phyloP scores from a whole-genome alignment of 1,284 basidiomycete species.

The Coriolopsis trogii region DNA sequence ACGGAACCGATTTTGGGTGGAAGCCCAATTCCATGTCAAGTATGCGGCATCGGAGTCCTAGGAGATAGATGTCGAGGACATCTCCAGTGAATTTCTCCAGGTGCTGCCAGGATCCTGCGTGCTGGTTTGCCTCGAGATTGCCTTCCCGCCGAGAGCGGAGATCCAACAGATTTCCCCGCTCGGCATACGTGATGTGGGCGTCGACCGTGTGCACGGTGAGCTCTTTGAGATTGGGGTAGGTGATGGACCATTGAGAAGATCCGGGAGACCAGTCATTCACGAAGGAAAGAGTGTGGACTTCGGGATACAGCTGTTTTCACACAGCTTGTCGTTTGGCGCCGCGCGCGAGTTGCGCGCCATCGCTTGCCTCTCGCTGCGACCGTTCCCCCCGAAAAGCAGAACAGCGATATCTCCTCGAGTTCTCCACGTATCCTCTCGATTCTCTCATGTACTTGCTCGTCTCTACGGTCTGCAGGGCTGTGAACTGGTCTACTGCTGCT shows the following conservation, averaged over 20 bases:
- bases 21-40: background rate
- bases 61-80: background rate
- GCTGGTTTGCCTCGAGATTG: background rate
- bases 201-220: background rate
- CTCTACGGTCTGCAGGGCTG: too few species aligned
- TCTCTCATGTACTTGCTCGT: too few species aligned
- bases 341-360: background rate
- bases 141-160: too few species aligned
- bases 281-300: background rate
- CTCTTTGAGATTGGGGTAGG: background rate
- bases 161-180: background rate
- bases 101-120: background rate
- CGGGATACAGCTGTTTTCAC: background rate
- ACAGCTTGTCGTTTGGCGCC: background rate
- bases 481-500: too few species aligned
- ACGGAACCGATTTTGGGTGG: too few species aligned
- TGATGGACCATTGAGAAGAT: background rate
- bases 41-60: background rate
- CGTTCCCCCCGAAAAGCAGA: too few species aligned
- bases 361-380: conserved; percentile 1
- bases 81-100: background rate
- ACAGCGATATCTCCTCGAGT: too few species aligned
- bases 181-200: background rate
- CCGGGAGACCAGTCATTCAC: background rate
- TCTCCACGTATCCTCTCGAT: too few species aligned